Conservation (phyloP, 139 green algal genomes). For the Ettlia oleoabundans region DNA sequence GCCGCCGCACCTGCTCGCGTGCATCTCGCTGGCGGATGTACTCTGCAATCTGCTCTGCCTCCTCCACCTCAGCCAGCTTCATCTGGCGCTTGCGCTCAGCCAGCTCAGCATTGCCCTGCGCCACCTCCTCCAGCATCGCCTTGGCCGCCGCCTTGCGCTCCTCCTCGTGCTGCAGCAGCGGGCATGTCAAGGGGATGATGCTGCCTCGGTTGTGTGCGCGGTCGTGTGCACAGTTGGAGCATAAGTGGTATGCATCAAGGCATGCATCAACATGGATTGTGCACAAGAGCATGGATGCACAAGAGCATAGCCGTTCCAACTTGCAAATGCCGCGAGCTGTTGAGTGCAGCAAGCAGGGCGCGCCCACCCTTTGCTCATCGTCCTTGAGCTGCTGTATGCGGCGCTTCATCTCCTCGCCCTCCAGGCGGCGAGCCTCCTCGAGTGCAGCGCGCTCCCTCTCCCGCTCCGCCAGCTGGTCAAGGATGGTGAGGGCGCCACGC, state of each 20-base stretch:
- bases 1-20: slow-evolving; percentile 30
- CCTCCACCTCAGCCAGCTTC: slow-evolving; percentile 6
- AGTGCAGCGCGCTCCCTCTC: not conserved
- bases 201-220: no score
- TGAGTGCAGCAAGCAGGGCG: not conserved
- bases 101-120: slow-evolving; percentile 2
- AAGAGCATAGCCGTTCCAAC: no score
- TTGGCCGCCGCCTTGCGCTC: slow-evolving; percentile 17
- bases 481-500: slow-evolving; percentile 4
- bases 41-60: slow-evolving; percentile 18
- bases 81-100: slow-evolving; percentile 9
- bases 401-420: slow-evolving; percentile 35
- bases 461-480: slow-evolving; percentile 40
- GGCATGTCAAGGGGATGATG: not conserved
- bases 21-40: slow-evolving; percentile 21
- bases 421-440: slow-evolving; percentile 8
- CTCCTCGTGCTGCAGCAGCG: slow-evolving; percentile 12
- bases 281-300: no score
- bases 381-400: slow-evolving; percentile 29
- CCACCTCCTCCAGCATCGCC: slow-evolving; percentile 31
- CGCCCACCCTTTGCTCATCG: slow-evolving; percentile 25
- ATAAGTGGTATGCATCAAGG: no score
- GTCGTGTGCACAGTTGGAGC: no score
- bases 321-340: no score
- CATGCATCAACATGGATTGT: no score